Evolutionary conservation across 164 flowering plant species (phyloP).

Genomic region (Tinospora cordifolia): DNA sequence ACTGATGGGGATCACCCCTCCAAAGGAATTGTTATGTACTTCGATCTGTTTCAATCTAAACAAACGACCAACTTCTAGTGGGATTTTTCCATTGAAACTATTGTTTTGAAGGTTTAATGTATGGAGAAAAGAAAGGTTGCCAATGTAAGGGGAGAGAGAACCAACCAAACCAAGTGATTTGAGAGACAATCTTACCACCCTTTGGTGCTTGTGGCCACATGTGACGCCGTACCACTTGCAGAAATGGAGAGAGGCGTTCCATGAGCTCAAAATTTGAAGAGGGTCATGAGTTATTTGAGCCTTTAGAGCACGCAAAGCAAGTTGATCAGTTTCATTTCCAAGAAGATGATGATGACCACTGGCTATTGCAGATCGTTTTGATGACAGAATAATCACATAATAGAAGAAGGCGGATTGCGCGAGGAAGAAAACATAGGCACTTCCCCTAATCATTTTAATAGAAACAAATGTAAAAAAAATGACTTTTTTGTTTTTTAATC

Average conservation of each 20-base stretch:
- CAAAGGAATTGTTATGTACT: slow-evolving; percentile 2
- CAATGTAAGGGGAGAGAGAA: slow-evolving; percentile 17
- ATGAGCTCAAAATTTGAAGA: neutral
- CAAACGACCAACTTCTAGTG: slow-evolving; percentile 3
- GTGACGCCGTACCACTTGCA: neutral
- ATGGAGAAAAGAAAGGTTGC: slow-evolving; percentile 18
- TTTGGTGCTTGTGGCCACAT: neutral
- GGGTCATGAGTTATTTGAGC: neutral
- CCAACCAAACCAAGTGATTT: slow-evolving; percentile 12
- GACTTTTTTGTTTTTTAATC: no score
- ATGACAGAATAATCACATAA: no score
- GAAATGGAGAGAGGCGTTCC: slow-evolving; percentile 1
- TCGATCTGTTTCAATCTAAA: neutral
- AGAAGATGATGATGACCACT: neutral
- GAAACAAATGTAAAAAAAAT: no score
- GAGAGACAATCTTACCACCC: neutral
- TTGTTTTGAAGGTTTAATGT: slow-evolving; percentile 19
- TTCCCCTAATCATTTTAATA: no score
- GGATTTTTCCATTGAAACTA: slow-evolving; percentile 11
- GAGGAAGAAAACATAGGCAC: no score
- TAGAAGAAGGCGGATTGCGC: no score
- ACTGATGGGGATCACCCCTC: slow-evolving; percentile 4
- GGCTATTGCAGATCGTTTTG: no score
- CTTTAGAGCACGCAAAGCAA: slow-evolving; percentile 1
- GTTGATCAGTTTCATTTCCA: neutral